phyloP scores from a whole-genome alignment of 2,329 filamentous ascomycete genomes.

The Mycosphaerella arachidis region DNA sequence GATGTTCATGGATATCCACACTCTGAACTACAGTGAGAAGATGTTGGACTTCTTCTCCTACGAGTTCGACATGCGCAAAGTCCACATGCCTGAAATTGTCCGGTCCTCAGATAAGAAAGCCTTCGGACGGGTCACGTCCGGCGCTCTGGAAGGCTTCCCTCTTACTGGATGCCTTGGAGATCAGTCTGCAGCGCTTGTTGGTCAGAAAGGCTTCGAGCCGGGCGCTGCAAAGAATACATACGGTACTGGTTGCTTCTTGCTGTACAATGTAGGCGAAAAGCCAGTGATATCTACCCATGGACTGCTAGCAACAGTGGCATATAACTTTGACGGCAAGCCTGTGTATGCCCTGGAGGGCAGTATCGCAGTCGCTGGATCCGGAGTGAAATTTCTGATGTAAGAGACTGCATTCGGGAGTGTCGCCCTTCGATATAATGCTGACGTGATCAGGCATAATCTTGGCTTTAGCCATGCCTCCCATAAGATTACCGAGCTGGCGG shows the following conservation, averaged over 20 bases:
- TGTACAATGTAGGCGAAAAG: conserved; percentile 81
- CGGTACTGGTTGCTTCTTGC: conserved; percentile 81
- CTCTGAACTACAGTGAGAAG: conserved; percentile 71
- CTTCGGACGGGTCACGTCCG: conserved; percentile 64
- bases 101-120: conserved; percentile 70
- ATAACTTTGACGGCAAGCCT: conserved; percentile 68
- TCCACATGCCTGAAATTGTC: conserved; percentile 76
- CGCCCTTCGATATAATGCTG: conserved; percentile 41
- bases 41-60: conserved; percentile 69
- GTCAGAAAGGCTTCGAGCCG: conserved; percentile 64
- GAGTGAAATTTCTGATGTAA: conserved; percentile 49
- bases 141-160: conserved; percentile 62
- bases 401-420: neutral
- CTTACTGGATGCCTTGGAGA: conserved; percentile 83
- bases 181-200: conserved; percentile 79
- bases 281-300: conserved; percentile 82
- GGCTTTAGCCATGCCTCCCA: conserved; percentile 59
- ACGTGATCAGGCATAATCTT: conserved; percentile 65
- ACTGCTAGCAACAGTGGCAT: conserved; percentile 80
- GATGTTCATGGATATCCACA: conserved; percentile 90
- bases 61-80: conserved; percentile 64
- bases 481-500: conserved; percentile 62
- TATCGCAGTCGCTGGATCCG: conserved; percentile 72
- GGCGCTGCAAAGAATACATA: conserved; percentile 89
- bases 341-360: conserved; percentile 77